Conservation (phyloP, 768 basidiomycete genomes). For the Inosperma sp. region DNA sequence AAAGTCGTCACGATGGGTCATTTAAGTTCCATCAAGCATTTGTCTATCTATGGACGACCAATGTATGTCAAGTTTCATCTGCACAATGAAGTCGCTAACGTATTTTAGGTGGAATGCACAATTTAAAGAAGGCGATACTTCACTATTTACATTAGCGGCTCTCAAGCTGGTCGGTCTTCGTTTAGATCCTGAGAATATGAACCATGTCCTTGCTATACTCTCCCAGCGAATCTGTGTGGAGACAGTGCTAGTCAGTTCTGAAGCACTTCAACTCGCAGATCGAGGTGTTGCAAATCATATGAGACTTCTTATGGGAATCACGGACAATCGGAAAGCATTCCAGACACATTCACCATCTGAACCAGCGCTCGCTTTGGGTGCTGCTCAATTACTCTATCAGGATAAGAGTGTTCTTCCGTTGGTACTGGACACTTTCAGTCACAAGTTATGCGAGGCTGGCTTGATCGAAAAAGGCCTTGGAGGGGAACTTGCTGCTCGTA, state of each 20-base stretch:
- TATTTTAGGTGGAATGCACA: conserved; percentile 7
- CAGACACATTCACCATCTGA: conserved; percentile 2
- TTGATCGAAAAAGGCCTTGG: no score
- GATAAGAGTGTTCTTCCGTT: no score
- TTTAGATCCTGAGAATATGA: background rate
- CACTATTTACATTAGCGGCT: conserved; percentile 8
- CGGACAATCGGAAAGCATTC: conserved; percentile 9
- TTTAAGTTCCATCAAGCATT: background rate
- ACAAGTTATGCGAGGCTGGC: no score
- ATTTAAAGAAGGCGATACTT: background rate
- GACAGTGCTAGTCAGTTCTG: conserved; percentile 9
- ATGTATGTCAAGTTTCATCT: background rate
- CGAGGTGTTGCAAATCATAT: conserved; percentile 18
- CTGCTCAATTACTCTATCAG: no score
- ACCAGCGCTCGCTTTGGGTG: conserved; percentile 14
- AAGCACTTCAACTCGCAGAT: conserved; percentile 14
- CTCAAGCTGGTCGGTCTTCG: background rate
- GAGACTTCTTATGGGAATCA: conserved; percentile 16
- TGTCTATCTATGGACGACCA: conserved; percentile 1
- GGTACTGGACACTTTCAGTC: no score
- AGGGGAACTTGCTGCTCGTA: no score
- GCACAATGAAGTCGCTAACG: background rate
- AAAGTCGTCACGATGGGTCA: background rate
- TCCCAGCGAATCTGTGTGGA: conserved; percentile 19
- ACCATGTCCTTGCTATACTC: conserved; percentile 16